Evolutionary conservation across 2,329 filamentous ascomycete species (phyloP).

Genomic region (Ophiostoma himal-ulmi): DNA sequence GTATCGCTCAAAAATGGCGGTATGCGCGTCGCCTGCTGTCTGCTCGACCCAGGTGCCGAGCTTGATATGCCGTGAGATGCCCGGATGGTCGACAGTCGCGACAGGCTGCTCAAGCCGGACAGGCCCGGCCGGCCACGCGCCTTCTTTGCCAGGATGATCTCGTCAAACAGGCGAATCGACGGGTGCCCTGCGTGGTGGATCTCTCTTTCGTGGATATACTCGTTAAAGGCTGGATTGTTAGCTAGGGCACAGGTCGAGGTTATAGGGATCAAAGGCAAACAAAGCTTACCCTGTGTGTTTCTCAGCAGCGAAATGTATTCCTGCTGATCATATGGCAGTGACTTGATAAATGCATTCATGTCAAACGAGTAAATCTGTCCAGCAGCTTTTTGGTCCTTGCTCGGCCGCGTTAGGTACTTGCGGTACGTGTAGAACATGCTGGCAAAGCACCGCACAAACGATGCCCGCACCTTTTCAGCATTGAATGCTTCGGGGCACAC

Average conservation of each 20-base stretch:
- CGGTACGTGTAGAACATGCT: slow-evolving; percentile 62
- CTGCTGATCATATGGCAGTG: slow-evolving; percentile 59
- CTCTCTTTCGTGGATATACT: slow-evolving; percentile 80
- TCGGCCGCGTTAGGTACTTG: slow-evolving; percentile 55
- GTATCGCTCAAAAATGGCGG: slow-evolving; percentile 64
- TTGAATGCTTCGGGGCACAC: slow-evolving; percentile 60
- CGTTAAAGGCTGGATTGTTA: slow-evolving; percentile 56
- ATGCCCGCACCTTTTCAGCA: slow-evolving; percentile 54
- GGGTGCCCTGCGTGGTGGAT: slow-evolving; percentile 56
- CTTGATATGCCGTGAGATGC: slow-evolving; percentile 49
- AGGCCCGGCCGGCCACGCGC: slow-evolving; percentile 59
- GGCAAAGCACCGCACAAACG: slow-evolving; percentile 61
- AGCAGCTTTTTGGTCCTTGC: slow-evolving; percentile 54
- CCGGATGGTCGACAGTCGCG: slow-evolving; percentile 54
- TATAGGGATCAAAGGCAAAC: not conserved
- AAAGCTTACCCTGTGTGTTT: slow-evolving; percentile 56
- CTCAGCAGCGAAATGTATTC: slow-evolving; percentile 59
- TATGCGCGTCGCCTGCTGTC: slow-evolving; percentile 34
- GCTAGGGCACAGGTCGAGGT: not conserved
- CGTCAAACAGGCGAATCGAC: slow-evolving; percentile 70
- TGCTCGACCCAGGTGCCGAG: slow-evolving; percentile 33
- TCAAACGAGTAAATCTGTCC: slow-evolving; percentile 60
- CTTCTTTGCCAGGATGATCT: slow-evolving; percentile 75
- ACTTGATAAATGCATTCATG: slow-evolving; percentile 59
- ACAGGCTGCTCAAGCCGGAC: slow-evolving; percentile 47